Conservation (phyloP, 1,284 basidiomycete genomes). For the Ceratobasidium sp. region DNA sequence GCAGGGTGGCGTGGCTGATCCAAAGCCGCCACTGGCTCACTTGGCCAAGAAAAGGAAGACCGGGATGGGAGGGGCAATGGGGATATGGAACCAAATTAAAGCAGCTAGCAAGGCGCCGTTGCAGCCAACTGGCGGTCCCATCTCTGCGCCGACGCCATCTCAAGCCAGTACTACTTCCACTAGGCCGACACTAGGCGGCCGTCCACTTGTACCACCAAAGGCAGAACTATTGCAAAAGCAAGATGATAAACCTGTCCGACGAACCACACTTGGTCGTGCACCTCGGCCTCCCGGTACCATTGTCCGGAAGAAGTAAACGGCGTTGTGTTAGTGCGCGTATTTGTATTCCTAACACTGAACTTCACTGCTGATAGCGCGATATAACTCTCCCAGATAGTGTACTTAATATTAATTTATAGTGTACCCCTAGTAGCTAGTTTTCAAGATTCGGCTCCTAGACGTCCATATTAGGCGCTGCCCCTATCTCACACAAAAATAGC, state of each 20-base stretch:
- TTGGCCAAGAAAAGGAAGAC: slow-evolving; percentile 22
- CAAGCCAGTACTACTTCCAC: no score
- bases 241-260: slow-evolving; percentile 13
- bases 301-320: slow-evolving; percentile 1
- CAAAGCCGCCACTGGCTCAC: neutral
- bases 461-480: no score
- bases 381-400: no score
- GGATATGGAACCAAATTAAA: slow-evolving; percentile 18
- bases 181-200: no score
- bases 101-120: slow-evolving; percentile 10
- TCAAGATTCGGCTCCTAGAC: neutral
- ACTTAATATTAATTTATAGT: no score
- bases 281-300: slow-evolving; percentile 17
- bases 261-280: slow-evolving; percentile 20
- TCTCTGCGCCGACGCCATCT: neutral
- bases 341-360: no score
- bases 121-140: neutral
- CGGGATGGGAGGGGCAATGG: neutral
- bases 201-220: neutral
- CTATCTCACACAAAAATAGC: slow-evolving; percentile 24
- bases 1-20: neutral
- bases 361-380: no score
- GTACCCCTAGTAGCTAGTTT: neutral
- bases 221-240: neutral
- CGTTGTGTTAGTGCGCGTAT: neutral